These are phyloP conservation scores for Ustanciosporium gigantosporum DNA, from an alignment of 1,284 basidiomycete genomes.

Conservation along the genomic window DNA sequence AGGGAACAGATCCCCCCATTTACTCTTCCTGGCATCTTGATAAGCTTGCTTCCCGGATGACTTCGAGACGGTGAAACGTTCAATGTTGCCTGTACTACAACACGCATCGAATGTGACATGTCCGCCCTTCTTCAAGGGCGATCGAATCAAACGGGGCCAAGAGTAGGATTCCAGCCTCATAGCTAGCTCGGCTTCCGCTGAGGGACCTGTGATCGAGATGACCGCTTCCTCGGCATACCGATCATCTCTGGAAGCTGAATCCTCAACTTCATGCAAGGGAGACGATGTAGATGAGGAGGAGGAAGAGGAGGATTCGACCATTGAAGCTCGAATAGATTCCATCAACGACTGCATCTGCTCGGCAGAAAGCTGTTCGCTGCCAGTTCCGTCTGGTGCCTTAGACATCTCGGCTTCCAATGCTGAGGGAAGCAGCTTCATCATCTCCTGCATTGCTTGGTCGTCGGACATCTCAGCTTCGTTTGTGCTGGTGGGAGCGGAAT, in stretches of 20 bases:
- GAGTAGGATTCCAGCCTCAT: conserved; percentile 44
- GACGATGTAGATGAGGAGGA: too few relatives aligned
- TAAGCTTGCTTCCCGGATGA: conserved; percentile 91
- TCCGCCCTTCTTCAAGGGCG: conserved; percentile 87
- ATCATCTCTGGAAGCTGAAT: background rate
- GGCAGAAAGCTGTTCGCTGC: conserved; percentile 3
- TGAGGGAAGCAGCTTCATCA: conserved; percentile 32
- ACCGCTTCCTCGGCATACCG: background rate
- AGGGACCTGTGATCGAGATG: conserved; percentile 1
- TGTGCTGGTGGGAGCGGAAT: background rate
- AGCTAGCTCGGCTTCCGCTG: conserved; percentile 15
- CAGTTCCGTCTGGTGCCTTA: background rate
- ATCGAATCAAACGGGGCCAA: conserved; percentile 89
- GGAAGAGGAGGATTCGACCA: background rate
- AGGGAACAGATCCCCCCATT: conserved; percentile 94
- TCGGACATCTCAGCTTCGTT: conserved; percentile 18
- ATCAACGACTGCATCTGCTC: conserved; percentile 32
- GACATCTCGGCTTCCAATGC: conserved; percentile 23
- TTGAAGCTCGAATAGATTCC: conserved; percentile 9
- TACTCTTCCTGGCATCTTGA: conserved; percentile 89
- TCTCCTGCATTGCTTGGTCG: conserved; percentile 28
- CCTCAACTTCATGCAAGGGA: background rate
- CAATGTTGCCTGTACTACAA: conserved; percentile 78
- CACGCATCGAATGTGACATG: conserved; percentile 93
- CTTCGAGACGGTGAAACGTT: conserved; percentile 85